Evolutionary conservation across 108 stramenopile genomes (phyloP).

Genomic region (Skeletonema grethae): DNA sequence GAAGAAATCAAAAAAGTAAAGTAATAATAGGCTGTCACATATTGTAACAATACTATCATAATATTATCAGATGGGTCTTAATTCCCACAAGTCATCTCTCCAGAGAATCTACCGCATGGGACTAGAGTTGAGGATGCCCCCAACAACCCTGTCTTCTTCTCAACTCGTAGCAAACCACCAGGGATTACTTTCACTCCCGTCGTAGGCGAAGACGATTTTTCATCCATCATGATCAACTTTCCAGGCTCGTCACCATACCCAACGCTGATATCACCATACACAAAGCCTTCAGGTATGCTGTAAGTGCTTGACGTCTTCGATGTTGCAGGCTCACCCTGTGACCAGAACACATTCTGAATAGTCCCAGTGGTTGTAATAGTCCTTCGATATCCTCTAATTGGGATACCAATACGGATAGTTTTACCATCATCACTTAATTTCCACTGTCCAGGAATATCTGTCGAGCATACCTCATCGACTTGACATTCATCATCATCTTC

Average conservation of each 20-base stretch:
- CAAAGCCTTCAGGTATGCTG: slow-evolving; percentile 72
- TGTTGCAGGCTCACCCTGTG: slow-evolving; percentile 55
- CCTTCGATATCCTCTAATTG: slow-evolving; percentile 68
- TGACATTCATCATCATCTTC: slow-evolving; percentile 9
- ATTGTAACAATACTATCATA: not conserved
- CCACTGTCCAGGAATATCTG: slow-evolving; percentile 68
- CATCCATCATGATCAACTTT: slow-evolving; percentile 47
- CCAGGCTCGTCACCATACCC: slow-evolving; percentile 56
- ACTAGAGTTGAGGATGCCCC: slow-evolving; percentile 62
- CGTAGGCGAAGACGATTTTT: slow-evolving; percentile 36
- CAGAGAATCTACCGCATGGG: slow-evolving; percentile 74
- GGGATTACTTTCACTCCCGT: slow-evolving; percentile 24
- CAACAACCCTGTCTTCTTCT: slow-evolving; percentile 71
- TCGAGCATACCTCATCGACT: slow-evolving; percentile 48
- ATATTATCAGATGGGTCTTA: not conserved
- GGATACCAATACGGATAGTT: slow-evolving; percentile 65
- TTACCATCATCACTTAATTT: slow-evolving; percentile 68
- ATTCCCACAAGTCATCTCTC: slow-evolving; percentile 9
- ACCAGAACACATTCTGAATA: slow-evolving; percentile 79
- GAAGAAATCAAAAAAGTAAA: slow-evolving; percentile 4
- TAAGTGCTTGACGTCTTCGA: slow-evolving; percentile 68
- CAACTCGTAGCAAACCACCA: slow-evolving; percentile 71
- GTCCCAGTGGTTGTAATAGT: slow-evolving; percentile 85
- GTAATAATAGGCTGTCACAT: not conserved
- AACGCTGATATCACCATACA: slow-evolving; percentile 73